A percentile compares a stretch with the other conserved stretches of the same genome.
These are phyloP conservation scores for Boletus vermiculosoides DNA, from an alignment of 768 basidiomycete genomes.

Conservation along the genomic window DNA sequence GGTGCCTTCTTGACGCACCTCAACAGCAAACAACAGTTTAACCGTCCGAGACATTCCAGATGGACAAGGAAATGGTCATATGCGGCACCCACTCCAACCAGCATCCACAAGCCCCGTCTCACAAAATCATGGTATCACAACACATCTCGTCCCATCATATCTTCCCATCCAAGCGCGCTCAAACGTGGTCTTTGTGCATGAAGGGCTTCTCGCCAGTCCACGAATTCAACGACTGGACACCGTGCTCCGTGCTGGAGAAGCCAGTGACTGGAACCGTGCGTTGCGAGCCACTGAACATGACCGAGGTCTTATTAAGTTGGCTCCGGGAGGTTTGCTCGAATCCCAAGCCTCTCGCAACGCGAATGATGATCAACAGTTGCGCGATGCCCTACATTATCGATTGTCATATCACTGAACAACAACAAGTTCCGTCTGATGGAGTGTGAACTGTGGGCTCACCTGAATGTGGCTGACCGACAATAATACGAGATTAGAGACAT, in stretches of 20 bases:
- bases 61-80: neutral
- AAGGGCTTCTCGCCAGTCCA: neutral
- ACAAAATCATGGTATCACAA: neutral
- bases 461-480: conserved; percentile 33
- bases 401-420: neutral
- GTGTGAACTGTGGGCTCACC: conserved; percentile 16
- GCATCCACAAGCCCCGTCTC: too few relatives aligned
- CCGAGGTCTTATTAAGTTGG: neutral
- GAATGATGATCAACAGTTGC: conserved; percentile 36
- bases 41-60: neutral
- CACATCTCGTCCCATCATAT: too few relatives aligned
- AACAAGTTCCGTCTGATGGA: neutral
- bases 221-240: neutral
- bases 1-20: too few relatives aligned
- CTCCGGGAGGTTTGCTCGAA: conserved; percentile 5
- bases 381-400: conserved; percentile 30
- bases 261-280: neutral
- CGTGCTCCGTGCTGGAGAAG: neutral
- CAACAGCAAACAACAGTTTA: neutral
- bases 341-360: conserved; percentile 33
- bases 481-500: conserved; percentile 35
- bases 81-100: neutral
- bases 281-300: conserved; percentile 7
- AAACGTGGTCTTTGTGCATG: neutral
- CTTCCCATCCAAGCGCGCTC: neutral